Percentiles rank a stretch among this genome's conserved stretches.
Evolutionary conservation across 768 basidiomycete genomes (phyloP).

Genomic region (Leccinellum luteum): DNA sequence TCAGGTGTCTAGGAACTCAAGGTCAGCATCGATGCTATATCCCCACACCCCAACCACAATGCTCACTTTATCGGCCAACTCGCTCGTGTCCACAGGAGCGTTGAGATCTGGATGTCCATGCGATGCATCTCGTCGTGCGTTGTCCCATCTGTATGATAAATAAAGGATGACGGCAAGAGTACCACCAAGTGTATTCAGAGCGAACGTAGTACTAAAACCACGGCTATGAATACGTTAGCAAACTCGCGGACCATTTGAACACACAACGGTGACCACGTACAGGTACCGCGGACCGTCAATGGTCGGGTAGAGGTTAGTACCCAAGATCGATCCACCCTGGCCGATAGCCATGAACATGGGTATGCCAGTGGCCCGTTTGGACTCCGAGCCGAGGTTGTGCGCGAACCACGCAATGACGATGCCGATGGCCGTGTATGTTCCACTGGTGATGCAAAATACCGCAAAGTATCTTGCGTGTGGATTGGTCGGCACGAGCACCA

Average conservation of each 20-base stretch:
- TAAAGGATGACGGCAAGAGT: slow-evolving; percentile 45
- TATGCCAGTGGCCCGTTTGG: slow-evolving; percentile 72
- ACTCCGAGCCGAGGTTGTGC: slow-evolving; percentile 76
- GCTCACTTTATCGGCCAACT: slow-evolving; percentile 64
- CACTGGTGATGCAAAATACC: slow-evolving; percentile 72
- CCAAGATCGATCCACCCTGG: slow-evolving; percentile 71
- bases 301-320: slow-evolving; percentile 67
- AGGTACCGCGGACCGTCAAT: slow-evolving; percentile 63
- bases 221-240: slow-evolving; percentile 26
- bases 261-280: slow-evolving; percentile 35
- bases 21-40: neutral
- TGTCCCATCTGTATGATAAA: slow-evolving; percentile 63
- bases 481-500: slow-evolving; percentile 53
- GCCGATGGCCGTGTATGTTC: slow-evolving; percentile 76
- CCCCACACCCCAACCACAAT: neutral
- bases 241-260: neutral
- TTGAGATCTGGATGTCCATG: slow-evolving; percentile 49
- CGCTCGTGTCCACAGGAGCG: slow-evolving; percentile 55
- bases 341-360: slow-evolving; percentile 81
- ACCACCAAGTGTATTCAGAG: slow-evolving; percentile 14
- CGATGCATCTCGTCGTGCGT: slow-evolving; percentile 47
- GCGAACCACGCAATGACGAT: slow-evolving; percentile 76
- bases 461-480: slow-evolving; percentile 70
- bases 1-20: slow-evolving; percentile 11
- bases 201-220: slow-evolving; percentile 58